phyloP scores from a whole-genome alignment of 305 asterid genomes.

The Ilex paraguariensis region DNA sequence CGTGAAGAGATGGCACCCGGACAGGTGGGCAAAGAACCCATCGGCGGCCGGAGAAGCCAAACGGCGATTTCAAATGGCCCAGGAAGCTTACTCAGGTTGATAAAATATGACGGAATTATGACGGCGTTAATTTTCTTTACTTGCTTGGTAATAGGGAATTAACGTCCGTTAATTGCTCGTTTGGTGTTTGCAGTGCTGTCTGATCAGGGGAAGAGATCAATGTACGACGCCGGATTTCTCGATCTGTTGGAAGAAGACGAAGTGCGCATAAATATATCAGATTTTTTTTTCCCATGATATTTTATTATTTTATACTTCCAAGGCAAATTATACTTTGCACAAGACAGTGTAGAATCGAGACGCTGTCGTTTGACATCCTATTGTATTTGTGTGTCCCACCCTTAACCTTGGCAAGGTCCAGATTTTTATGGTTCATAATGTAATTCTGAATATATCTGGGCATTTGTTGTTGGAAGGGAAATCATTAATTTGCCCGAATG shows the following conservation, averaged over 20 bases:
- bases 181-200: conserved; percentile 57
- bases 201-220: conserved; percentile 76
- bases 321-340: too few species aligned
- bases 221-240: conserved; percentile 90
- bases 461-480: too few species aligned
- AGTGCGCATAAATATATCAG: conserved; percentile 35
- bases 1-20: conserved; percentile 88
- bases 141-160: conserved; percentile 7
- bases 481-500: neutral
- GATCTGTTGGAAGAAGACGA: conserved; percentile 79
- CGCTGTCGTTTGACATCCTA: neutral
- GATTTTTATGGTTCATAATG: too few species aligned
- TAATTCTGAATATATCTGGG: too few species aligned
- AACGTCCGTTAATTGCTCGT: conserved; percentile 10
- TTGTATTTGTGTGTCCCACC: neutral
- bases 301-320: neutral
- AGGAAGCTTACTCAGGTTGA: conserved; percentile 78
- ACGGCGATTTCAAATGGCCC: conserved; percentile 72
- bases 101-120: neutral
- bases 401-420: too few species aligned
- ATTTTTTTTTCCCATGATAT: conserved; percentile 3
- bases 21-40: conserved; percentile 67
- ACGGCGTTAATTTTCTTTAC: neutral
- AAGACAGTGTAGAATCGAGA: neutral
- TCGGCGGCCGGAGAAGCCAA: conserved; percentile 76